phyloP scores from a whole-genome alignment of 2,329 filamentous ascomycete genomes.

The Penicillium palitans region DNA sequence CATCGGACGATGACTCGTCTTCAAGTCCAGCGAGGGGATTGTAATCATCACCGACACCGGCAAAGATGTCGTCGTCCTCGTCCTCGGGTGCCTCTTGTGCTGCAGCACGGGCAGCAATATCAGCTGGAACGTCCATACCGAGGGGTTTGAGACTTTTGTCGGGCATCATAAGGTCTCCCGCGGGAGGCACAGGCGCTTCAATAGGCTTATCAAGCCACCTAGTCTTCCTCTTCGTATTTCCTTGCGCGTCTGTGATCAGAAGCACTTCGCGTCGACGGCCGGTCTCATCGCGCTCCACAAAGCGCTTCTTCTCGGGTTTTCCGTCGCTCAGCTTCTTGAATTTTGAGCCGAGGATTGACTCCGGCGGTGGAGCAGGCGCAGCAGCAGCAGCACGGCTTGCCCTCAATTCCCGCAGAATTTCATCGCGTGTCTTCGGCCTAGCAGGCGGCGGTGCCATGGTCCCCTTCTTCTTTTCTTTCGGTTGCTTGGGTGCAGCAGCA shows the following conservation, averaged over 20 bases:
- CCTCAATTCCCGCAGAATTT: slow-evolving; percentile 61
- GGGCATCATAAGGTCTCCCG: slow-evolving; percentile 39
- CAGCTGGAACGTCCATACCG: slow-evolving; percentile 52
- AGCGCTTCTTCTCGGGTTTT: slow-evolving; percentile 51
- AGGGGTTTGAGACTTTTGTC: slow-evolving; percentile 51
- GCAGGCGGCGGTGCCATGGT: slow-evolving; percentile 48
- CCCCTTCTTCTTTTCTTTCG: slow-evolving; percentile 52
- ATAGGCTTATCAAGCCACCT: slow-evolving; percentile 51
- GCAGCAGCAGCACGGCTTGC: slow-evolving; percentile 48
- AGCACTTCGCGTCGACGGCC: slow-evolving; percentile 58
- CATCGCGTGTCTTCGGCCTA: slow-evolving; percentile 57
- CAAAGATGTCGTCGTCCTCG: slow-evolving; percentile 64
- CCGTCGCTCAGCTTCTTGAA: slow-evolving; percentile 55
- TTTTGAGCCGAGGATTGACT: slow-evolving; percentile 53
- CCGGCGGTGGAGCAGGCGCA: slow-evolving; percentile 47
- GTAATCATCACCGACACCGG: slow-evolving; percentile 60
- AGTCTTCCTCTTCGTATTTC: slow-evolving; percentile 62
- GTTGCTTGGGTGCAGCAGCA: slow-evolving; percentile 32
- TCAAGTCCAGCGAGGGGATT: slow-evolving; percentile 58
- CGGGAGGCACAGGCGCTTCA: slow-evolving; percentile 22
- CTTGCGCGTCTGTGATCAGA: slow-evolving; percentile 59
- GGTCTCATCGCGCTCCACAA: slow-evolving; percentile 56
- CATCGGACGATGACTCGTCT: slow-evolving; percentile 48
- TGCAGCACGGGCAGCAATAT: slow-evolving; percentile 39
- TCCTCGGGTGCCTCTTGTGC: slow-evolving; percentile 37